phyloP scores from a whole-genome alignment of 192 early-diverging fungal genomes.

The Thamnidium elegans region DNA sequence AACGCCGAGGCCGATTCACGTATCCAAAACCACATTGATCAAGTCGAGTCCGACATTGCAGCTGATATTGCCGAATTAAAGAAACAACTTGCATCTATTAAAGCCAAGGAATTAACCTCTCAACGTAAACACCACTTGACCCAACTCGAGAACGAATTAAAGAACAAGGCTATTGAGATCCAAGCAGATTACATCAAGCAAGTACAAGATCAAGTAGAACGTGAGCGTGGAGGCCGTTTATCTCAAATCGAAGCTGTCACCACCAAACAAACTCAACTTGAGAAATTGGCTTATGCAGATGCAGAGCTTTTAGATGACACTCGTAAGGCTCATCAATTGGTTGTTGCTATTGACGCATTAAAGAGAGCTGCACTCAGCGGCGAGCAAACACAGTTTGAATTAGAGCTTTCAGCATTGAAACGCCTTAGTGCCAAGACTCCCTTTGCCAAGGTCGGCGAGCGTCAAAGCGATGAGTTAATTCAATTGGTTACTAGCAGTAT shows the following conservation, averaged over 20 bases:
- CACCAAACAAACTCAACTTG: slow-evolving; percentile 67
- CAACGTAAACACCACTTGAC: slow-evolving; percentile 18
- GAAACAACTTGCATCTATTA: background rate
- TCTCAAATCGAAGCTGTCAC: slow-evolving; percentile 80
- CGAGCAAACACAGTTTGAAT: slow-evolving; percentile 58
- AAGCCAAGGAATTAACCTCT: slow-evolving; percentile 15
- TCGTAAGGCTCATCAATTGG: slow-evolving; percentile 57
- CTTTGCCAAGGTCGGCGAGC: slow-evolving; percentile 36
- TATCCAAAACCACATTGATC: slow-evolving; percentile 46
- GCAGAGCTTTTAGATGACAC: slow-evolving; percentile 64
- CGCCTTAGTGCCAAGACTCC: slow-evolving; percentile 47
- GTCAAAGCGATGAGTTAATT: slow-evolving; percentile 42
- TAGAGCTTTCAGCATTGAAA: slow-evolving; percentile 62
- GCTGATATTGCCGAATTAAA: slow-evolving; percentile 17
- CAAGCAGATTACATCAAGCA: slow-evolving; percentile 72
- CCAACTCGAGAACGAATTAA: slow-evolving; percentile 57
- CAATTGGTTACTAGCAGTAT: slow-evolving; percentile 63
- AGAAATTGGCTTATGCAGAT: slow-evolving; percentile 62
- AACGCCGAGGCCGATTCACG: slow-evolving; percentile 44
- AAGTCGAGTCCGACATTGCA: slow-evolving; percentile 23
- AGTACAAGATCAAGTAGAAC: slow-evolving; percentile 77
- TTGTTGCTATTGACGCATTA: slow-evolving; percentile 68
- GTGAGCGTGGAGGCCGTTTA: slow-evolving; percentile 87
- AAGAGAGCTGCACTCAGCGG: slow-evolving; percentile 51
- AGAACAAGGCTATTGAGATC: slow-evolving; percentile 61